These are phyloP conservation scores for Colletotrichum lini DNA, from an alignment of 2,329 filamentous ascomycete species.

Conservation along the genomic window DNA sequence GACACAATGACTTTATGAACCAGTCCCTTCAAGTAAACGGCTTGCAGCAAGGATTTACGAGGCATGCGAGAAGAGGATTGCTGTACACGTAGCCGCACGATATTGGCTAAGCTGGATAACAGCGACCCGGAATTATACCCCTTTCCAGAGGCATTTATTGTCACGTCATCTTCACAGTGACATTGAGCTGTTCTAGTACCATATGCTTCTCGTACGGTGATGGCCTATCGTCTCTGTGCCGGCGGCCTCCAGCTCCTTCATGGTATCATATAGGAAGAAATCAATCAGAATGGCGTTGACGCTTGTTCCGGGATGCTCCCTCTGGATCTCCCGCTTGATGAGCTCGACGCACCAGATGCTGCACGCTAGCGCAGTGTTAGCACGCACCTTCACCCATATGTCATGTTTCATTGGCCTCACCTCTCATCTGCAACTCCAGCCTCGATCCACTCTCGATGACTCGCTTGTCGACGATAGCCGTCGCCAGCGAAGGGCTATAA, in stretches of 20 bases:
- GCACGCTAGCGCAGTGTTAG: slow-evolving; percentile 69
- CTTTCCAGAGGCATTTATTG: neutral
- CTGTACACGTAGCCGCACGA: slow-evolving; percentile 8
- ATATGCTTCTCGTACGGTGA: slow-evolving; percentile 92
- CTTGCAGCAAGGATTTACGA: slow-evolving; percentile 14
- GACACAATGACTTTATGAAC: neutral
- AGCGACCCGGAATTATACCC: slow-evolving; percentile 20
- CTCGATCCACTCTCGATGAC: slow-evolving; percentile 78
- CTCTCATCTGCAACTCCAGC: slow-evolving; percentile 91
- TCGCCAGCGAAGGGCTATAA: slow-evolving; percentile 86
- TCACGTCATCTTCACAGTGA: neutral
- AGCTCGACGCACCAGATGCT: slow-evolving; percentile 98
- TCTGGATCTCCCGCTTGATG: slow-evolving; percentile 84
- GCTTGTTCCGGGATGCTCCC: slow-evolving; percentile 77
- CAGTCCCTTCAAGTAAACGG: neutral
- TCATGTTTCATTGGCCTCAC: slow-evolving; percentile 56
- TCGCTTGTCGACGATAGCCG: slow-evolving; percentile 75
- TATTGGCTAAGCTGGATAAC: neutral
- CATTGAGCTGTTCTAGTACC: slow-evolving; percentile 74
- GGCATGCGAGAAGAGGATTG: slow-evolving; percentile 13
- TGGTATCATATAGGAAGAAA: slow-evolving; percentile 96
- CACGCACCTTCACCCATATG: neutral
- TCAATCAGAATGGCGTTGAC: slow-evolving; percentile 95
- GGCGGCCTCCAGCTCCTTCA: slow-evolving; percentile 84
- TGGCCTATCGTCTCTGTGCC: slow-evolving; percentile 79